Evolutionary conservation across 164 flowering plant genomes (phyloP).

Genomic region (Kingdonia uniflora): DNA sequence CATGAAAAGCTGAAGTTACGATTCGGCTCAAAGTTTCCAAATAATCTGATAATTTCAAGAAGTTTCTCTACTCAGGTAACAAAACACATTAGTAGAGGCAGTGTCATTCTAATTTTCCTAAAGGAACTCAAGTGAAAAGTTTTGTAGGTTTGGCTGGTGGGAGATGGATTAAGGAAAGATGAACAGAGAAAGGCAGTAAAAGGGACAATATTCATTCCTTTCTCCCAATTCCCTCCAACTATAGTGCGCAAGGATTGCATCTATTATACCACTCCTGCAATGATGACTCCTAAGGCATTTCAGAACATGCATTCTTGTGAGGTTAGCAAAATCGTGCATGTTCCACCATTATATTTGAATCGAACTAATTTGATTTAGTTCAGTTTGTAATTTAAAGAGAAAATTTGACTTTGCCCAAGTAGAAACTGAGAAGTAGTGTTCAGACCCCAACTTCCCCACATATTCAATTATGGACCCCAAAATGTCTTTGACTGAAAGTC

Average conservation of each 20-base stretch:
- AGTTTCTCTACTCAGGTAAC: slow-evolving; percentile 10
- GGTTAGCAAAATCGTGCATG: slow-evolving; percentile 23
- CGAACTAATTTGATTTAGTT: no score
- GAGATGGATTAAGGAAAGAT: slow-evolving; percentile 29
- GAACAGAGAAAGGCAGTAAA: slow-evolving; percentile 34
- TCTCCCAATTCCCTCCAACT: slow-evolving; percentile 34
- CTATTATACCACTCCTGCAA: slow-evolving; percentile 50
- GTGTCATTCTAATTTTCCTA: not conserved
- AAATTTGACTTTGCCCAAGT: no score
- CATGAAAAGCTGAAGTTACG: slow-evolving; percentile 14
- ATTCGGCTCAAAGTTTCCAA: slow-evolving; percentile 6
- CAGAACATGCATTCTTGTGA: slow-evolving; percentile 61
- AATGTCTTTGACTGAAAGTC: no score
- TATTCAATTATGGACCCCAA: no score
- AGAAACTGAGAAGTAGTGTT: no score
- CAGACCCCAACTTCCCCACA: no score
- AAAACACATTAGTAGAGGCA: not conserved
- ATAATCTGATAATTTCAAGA: slow-evolving; percentile 9
- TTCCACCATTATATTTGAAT: no score
- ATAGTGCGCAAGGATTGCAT: slow-evolving; percentile 39
- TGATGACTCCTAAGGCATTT: slow-evolving; percentile 34
- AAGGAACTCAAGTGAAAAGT: no score
- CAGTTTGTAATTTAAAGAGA: no score
- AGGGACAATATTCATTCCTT: slow-evolving; percentile 40
- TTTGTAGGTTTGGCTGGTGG: slow-evolving; percentile 45